A percentile compares a stretch with the other conserved stretches of the same genome.
These are phyloP conservation scores for Schrenkiella parvula DNA, from an alignment of 345 rosid genomes.

Conservation along the genomic window DNA sequence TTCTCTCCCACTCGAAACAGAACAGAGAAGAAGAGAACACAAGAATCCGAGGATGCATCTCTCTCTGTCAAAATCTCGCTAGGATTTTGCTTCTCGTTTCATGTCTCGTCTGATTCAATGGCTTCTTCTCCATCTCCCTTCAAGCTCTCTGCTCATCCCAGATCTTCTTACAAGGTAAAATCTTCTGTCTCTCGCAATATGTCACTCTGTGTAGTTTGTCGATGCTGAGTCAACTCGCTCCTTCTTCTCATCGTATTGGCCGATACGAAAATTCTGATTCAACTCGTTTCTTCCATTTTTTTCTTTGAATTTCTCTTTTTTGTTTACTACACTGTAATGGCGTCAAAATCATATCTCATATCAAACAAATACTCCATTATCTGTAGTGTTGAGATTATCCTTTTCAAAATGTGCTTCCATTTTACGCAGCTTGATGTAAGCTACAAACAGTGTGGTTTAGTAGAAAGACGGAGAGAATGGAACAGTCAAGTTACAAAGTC, in stretches of 20 bases:
- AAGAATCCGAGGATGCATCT: conserved; percentile 3
- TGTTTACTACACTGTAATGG: not conserved
- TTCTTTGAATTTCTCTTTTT: not conserved
- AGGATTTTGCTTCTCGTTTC: not conserved
- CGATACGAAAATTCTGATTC: not conserved
- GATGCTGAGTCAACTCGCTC: not conserved
- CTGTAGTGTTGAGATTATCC: not conserved
- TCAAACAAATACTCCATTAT: not conserved
- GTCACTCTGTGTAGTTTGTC: not conserved
- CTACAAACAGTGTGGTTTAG: not conserved
- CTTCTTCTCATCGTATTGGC: not conserved
- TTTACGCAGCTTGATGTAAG: conserved; percentile 13
- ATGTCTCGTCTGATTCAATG: conserved; percentile 17
- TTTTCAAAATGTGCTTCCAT: not conserved
- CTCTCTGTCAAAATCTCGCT: not conserved
- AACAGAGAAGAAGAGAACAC: not conserved
- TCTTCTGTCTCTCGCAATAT: not conserved
- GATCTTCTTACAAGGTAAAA: conserved; percentile 30
- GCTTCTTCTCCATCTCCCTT: conserved; percentile 27
- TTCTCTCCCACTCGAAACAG: not conserved
- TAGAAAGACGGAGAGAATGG: not conserved
- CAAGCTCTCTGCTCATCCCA: conserved; percentile 26
- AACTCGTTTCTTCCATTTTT: not conserved
- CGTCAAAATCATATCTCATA: not conserved
- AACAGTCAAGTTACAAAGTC: conserved; percentile 16